These are phyloP conservation scores for Fusarium sp. DNA, from an alignment of 2,329 filamentous ascomycete species.

Conservation along the genomic window DNA sequence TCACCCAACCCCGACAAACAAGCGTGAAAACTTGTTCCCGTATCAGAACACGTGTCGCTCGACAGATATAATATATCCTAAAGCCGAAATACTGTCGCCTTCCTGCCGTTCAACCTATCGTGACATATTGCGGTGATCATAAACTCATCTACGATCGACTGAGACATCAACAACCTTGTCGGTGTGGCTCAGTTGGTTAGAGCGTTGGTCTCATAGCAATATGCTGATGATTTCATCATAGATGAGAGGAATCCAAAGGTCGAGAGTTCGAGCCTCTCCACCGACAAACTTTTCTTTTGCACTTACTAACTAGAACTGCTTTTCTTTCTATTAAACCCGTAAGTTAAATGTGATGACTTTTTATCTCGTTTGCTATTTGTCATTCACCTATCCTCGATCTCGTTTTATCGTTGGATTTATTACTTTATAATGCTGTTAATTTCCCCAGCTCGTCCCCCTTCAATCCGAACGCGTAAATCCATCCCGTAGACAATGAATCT, in stretches of 20 bases:
- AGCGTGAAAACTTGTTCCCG: rapidly evolving
- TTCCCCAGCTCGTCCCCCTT: too few relatives aligned
- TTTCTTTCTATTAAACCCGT: neutral
- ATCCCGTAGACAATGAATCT: too few relatives aligned
- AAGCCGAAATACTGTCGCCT: too few relatives aligned
- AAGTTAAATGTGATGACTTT: neutral
- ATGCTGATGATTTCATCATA: neutral
- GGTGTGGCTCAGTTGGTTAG: neutral
- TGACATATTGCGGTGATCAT: rapidly evolving
- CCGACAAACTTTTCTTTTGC: neutral
- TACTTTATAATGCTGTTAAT: too few relatives aligned
- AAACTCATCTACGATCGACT: rapidly evolving
- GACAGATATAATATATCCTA: rapidly evolving
- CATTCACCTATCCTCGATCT: rapidly evolving
- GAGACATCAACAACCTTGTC: neutral
- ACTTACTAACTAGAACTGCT: rapidly evolving
- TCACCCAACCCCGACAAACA: rapidly evolving
- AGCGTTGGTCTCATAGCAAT: neutral
- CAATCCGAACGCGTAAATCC: too few relatives aligned
- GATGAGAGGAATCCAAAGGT: neutral
- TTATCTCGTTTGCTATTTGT: neutral
- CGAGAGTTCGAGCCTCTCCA: constrained; percentile 1
- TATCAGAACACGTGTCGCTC: rapidly evolving
- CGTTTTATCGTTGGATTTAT: rapidly evolving
- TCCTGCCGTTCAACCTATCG: rapidly evolving